Conservation (phyloP, 495 filamentous ascomycete genomes). For the Aspergillus nidulans region DNA sequence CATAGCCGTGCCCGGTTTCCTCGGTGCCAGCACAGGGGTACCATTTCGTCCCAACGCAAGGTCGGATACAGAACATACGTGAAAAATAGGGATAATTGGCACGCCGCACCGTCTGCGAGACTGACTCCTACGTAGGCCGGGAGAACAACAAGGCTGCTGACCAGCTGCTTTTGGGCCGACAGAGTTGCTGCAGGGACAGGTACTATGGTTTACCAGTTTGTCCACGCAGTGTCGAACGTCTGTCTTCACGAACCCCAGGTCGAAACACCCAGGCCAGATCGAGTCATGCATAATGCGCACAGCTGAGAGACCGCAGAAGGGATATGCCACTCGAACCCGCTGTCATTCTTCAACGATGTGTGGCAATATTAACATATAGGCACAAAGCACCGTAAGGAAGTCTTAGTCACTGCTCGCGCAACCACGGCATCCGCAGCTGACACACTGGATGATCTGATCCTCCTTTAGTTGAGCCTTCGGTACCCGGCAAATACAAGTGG, state of each 20-base stretch:
- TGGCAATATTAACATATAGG: not conserved
- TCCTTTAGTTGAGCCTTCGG: slow-evolving; percentile 89
- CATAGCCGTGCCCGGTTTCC: too few species aligned
- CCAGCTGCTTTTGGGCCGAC: not conserved
- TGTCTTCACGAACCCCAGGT: not conserved
- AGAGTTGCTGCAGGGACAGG: not conserved
- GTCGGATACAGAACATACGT: too few species aligned
- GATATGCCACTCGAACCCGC: not conserved
- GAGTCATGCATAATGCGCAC: not conserved
- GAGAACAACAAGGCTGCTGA: not conserved
- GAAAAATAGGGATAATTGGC: too few species aligned
- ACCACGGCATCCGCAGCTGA: slow-evolving; percentile 92
- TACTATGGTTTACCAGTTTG: too few species aligned
- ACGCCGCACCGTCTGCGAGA: not conserved
- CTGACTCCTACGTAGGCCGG: not conserved
- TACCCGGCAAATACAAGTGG: slow-evolving; percentile 95
- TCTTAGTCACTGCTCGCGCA: slow-evolving; percentile 78
- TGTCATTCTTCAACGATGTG: not conserved
- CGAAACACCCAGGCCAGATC: not conserved
- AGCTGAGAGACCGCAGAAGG: not conserved
- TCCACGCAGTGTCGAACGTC: not conserved
- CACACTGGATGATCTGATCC: slow-evolving; percentile 84
- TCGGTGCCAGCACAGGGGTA: too few species aligned
- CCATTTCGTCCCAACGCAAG: too few species aligned
- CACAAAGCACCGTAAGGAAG: too few species aligned